Evolutionary conservation across 495 filamentous ascomycete genomes (phyloP), one percentile per base, ranked within the genome.

Genomic region (Daldinia concentrica): DNA sequence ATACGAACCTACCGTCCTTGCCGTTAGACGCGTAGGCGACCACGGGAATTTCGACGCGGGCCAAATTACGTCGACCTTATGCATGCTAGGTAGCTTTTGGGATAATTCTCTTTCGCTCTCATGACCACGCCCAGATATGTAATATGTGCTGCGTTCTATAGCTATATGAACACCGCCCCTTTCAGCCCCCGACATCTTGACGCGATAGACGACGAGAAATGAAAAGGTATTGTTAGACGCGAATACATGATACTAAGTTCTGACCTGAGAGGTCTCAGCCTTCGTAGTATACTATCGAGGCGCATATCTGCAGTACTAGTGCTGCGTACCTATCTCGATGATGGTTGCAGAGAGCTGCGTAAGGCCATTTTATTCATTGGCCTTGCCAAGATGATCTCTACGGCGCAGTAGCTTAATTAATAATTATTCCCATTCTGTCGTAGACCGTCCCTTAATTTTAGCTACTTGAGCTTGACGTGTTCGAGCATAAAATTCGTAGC

Each of bases 351-450:
- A 22, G 22, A 48, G 43, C 24, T 24, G 19, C 2, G 3, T 48
- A 24, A 24, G 19, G 11, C 22, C 3, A 11, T 48, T 22, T 48
- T 24, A 11, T 48, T 48, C 19, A 48, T 48, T 48, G 19, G 27
- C 50, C 27, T 27, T 54, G 50, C 50, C 50, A 54, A 54, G 50
- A 5, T 12, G 50, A 54, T 54, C 50, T 30, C 6, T 17, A 29
- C 26, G 50, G 50, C 27, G 50, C 50, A 30, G 50, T n/a, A 54
- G 50, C 24, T 17, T 29, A 30, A 54, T 54, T n/a, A 11, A 30
- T 54, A 30, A 54, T 29, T 27, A 54, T 30, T n/a, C 15, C 50
- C 8, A 24, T 22, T 24, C 14, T 22, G 19, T 48, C 43, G 6
- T 48, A 11, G 43, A 3, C 4, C 4, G 43, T 48, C 8, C 43